Evolutionary conservation across 805 yeast species (phyloP).

Genomic region (Osmozyma mogii): DNA sequence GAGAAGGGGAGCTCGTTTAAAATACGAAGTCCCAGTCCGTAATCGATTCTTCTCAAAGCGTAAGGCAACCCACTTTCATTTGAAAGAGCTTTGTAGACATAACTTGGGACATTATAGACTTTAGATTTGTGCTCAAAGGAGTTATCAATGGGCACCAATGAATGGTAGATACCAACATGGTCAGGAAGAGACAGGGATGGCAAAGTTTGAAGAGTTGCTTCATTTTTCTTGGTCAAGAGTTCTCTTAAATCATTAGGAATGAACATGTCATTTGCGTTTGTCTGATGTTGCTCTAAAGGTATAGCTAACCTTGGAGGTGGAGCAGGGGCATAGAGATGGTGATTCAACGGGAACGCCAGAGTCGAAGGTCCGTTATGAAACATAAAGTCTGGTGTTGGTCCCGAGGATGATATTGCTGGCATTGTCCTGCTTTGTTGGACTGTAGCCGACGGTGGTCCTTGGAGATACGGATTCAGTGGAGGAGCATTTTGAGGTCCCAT

Average conservation of each 20-base stretch:
- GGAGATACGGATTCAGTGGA: too few relatives aligned
- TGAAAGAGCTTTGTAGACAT: conserved; percentile 73
- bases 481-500: not conserved
- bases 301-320: conserved; percentile 68
- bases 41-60: conserved; percentile 65
- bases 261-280: conserved; percentile 61
- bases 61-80: conserved; percentile 73
- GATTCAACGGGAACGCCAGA: conserved; percentile 50
- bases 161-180: conserved; percentile 60
- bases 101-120: conserved; percentile 47
- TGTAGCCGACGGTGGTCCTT: not conserved
- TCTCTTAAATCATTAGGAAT: conserved; percentile 68
- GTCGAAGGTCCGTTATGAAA: conserved; percentile 7
- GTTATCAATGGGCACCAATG: conserved; percentile 73
- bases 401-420: not conserved
- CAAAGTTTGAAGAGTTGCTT: conserved; percentile 67
- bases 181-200: conserved; percentile 45
- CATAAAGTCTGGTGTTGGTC: conserved; percentile 11
- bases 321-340: conserved; percentile 83
- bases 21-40: conserved; percentile 12
- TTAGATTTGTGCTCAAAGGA: conserved; percentile 22
- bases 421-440: conserved; percentile 13
- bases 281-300: conserved; percentile 62
- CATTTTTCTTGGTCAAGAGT: conserved; percentile 61
- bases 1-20: conserved; percentile 51